Percentiles rank a stretch among this genome's conserved stretches.
Conservation (phyloP, 495 filamentous ascomycete species). For the Tuber borchii region DNA sequence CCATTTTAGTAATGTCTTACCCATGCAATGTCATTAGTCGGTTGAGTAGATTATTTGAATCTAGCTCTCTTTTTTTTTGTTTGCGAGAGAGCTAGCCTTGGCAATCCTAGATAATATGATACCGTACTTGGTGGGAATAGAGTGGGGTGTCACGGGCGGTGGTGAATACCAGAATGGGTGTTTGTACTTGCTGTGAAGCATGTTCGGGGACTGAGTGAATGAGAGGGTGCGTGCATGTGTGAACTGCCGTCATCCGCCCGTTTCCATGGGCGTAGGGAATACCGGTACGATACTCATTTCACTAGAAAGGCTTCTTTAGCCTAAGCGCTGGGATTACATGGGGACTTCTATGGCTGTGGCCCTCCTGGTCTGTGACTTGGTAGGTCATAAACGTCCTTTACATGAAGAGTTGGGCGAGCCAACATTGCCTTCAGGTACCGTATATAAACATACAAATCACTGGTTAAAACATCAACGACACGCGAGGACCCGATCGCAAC, state of each 20-base stretch:
- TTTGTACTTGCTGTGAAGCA: background rate
- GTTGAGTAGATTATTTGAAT: too few species aligned
- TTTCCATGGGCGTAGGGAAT: background rate
- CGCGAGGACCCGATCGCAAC: background rate
- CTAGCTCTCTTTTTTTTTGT: too few species aligned
- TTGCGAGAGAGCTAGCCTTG: background rate
- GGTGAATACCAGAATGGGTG: background rate
- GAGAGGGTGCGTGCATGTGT: background rate
- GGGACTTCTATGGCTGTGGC: background rate
- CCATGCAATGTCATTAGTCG: too few species aligned
- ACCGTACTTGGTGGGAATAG: background rate
- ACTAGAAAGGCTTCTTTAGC: background rate
- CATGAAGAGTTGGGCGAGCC: background rate
- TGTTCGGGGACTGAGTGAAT: background rate
- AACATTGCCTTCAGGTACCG: background rate
- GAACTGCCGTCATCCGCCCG: background rate
- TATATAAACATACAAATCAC: background rate
- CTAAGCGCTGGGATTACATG: background rate
- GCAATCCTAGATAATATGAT: background rate
- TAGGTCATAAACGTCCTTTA: background rate
- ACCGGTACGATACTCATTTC: background rate
- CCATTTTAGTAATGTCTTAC: too few species aligned
- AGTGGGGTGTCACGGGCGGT: background rate
- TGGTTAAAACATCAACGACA: background rate
- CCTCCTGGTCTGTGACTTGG: background rate